Evolutionary conservation across 163 green algal genomes (phyloP).

Genomic region (Scenedesmus sp.): DNA sequence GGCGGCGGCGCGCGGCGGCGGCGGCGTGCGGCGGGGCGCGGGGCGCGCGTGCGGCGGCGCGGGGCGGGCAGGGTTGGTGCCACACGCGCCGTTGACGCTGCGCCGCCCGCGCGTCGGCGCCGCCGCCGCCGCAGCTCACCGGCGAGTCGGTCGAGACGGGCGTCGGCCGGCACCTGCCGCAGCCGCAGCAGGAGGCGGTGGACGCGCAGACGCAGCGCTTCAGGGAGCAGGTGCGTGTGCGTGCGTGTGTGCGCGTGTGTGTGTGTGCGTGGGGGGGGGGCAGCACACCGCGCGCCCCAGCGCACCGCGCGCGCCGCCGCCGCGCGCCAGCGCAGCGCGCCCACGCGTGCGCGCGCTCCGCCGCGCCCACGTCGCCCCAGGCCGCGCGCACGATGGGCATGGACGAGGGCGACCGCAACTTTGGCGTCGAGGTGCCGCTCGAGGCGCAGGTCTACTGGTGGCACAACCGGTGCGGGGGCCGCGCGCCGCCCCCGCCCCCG

Average conservation of each 20-base stretch:
- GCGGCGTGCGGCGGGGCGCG: no score
- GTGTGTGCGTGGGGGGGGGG: no score
- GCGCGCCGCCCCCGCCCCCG: no score
- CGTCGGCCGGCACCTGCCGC: constrained; percentile 23
- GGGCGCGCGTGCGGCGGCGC: no score
- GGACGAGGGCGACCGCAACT: constrained; percentile 43
- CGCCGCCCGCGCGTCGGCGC: not conserved
- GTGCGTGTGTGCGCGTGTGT: no score
- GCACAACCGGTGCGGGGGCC: constrained; percentile 86
- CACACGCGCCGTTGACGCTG: constrained; percentile 5
- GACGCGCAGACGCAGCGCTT: constrained; percentile 56
- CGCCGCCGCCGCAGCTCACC: constrained; percentile 13
- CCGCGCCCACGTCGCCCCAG: not conserved
- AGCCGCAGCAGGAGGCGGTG: constrained; percentile 42
- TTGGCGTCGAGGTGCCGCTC: constrained; percentile 48
- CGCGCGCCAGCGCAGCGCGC: no score
- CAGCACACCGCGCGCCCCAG: no score
- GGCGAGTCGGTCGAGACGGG: constrained; percentile 18
- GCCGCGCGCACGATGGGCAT: constrained; percentile 33
- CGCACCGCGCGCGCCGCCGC: no score
- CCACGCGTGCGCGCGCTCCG: not conserved
- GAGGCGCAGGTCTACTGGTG: constrained; percentile 90
- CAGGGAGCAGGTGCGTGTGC: constrained; percentile 67
- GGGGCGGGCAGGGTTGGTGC: no score
- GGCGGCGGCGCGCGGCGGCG: no score